Conservation (phyloP, 768 basidiomycete species). For the Xerocomus brunneocitrinus region DNA sequence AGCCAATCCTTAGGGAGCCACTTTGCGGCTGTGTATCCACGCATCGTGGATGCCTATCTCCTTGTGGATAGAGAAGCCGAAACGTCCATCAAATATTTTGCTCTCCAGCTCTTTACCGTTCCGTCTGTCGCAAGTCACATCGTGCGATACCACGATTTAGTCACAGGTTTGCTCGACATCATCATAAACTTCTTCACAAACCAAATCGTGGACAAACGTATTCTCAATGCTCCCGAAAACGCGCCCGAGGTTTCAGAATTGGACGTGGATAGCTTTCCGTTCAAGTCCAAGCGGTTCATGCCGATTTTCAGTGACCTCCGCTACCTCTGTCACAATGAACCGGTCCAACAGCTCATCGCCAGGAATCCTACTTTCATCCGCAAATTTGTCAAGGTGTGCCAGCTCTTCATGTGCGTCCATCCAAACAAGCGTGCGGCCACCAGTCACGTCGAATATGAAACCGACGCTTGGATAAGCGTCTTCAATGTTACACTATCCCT, state of each 20-base stretch:
- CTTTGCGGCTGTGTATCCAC: constrained; percentile 81
- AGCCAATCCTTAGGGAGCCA: constrained; percentile 55
- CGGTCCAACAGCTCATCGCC: constrained; percentile 77
- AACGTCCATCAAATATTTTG: constrained; percentile 91
- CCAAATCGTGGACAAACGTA: constrained; percentile 71
- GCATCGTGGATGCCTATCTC: constrained; percentile 86
- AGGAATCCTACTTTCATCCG: constrained; percentile 60
- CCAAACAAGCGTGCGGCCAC: constrained; percentile 79
- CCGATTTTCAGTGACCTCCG: constrained; percentile 89
- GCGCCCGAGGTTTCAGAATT: constrained; percentile 34
- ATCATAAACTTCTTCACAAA: constrained; percentile 92
- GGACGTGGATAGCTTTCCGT: constrained; percentile 81
- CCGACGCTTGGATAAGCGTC: constrained; percentile 94
- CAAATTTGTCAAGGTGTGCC: constrained; percentile 72
- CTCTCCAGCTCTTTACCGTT: constrained; percentile 88
- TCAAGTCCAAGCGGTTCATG: constrained; percentile 95
- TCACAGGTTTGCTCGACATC: constrained; percentile 73
- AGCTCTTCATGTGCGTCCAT: constrained; percentile 91
- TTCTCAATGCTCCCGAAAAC: constrained; percentile 34
- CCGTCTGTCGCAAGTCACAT: constrained; percentile 81
- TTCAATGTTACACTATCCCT: constrained; percentile 93
- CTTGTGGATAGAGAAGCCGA: constrained; percentile 92
- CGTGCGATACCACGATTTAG: constrained; percentile 66
- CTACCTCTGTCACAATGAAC: constrained; percentile 75
- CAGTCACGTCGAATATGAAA: constrained; percentile 93